phyloP scores from a whole-genome alignment of 176 grass and related monocot species.

The Paspalum notatum region DNA sequence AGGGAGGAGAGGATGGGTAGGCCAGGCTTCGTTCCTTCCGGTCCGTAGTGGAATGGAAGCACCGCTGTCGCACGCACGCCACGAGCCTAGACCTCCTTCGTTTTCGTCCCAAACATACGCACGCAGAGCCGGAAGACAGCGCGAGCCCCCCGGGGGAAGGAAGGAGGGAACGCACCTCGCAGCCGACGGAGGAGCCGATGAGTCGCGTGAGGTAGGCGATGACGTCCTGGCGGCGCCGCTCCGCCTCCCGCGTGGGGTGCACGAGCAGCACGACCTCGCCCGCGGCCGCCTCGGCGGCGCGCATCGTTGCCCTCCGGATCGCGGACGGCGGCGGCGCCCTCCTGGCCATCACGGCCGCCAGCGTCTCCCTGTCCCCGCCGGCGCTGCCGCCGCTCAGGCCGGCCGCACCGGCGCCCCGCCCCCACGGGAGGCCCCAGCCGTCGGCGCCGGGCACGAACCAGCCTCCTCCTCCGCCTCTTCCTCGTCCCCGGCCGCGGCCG shows the following conservation, averaged over 20 bases:
- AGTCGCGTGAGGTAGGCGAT: constrained; percentile 54
- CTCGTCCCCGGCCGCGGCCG: neutral
- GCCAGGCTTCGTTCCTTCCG: no score
- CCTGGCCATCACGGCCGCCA: constrained; percentile 16
- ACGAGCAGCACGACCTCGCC: constrained; percentile 55
- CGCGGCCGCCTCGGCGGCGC: constrained; percentile 52
- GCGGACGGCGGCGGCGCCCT: neutral
- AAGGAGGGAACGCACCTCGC: constrained; percentile 44
- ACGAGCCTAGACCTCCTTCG: no score
- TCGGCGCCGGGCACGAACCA: neutral
- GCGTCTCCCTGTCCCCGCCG: neutral
- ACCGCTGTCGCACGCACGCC: no score
- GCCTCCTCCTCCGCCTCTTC: no score
- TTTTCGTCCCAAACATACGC: no score
- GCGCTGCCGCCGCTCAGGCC: neutral
- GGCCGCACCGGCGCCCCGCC: neutral
- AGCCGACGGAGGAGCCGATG: constrained; percentile 52
- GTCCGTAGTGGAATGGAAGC: no score
- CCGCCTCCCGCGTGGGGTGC: constrained; percentile 67
- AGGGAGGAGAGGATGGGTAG: no score
- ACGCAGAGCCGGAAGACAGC: no score
- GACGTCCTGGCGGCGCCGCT: constrained; percentile 52
- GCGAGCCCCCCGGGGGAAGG: no score
- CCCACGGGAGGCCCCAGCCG: neutral
- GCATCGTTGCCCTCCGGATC: constrained; percentile 27